Percentiles rank a stretch among this genome's conserved stretches.
Conservation (phyloP, 768 basidiomycete species). For the Kockovaella imperatae region DNA sequence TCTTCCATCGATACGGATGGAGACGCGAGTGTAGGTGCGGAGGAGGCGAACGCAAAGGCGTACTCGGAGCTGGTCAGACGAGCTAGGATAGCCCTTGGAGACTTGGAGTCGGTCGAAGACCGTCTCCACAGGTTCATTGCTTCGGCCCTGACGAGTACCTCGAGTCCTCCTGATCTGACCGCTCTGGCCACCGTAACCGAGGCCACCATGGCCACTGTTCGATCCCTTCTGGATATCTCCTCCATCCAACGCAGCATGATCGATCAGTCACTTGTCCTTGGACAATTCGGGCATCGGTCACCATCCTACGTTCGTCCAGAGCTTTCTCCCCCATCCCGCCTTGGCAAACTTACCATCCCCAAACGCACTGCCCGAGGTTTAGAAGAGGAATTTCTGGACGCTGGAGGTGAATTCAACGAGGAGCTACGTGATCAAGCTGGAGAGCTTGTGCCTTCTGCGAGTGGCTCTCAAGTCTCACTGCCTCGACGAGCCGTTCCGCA, state of each 20-base stretch:
- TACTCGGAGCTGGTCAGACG: constrained; percentile 29
- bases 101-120: constrained; percentile 33
- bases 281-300: constrained; percentile 26
- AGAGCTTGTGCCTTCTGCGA: constrained; percentile 11
- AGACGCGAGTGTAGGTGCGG: constrained; percentile 12
- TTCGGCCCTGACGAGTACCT: too few species aligned
- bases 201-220: neutral
- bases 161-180: neutral
- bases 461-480: constrained; percentile 10
- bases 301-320: neutral
- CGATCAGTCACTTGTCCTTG: constrained; percentile 9
- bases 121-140: too few species aligned
- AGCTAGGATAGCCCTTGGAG: constrained; percentile 20
- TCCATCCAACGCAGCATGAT: constrained; percentile 21
- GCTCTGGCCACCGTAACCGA: neutral
- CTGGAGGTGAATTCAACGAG: constrained; percentile 9
- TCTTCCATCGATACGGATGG: constrained; percentile 40
- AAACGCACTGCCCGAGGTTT: constrained; percentile 19
- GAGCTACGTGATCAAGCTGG: constrained; percentile 13
- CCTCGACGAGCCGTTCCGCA: constrained; percentile 1
- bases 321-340: constrained; percentile 1
- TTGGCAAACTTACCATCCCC: neutral
- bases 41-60: constrained; percentile 10
- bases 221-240: constrained; percentile 18
- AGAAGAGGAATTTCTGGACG: constrained; percentile 38